Conservation (phyloP, 768 basidiomycete genomes). For the Russula ochroleuca region DNA sequence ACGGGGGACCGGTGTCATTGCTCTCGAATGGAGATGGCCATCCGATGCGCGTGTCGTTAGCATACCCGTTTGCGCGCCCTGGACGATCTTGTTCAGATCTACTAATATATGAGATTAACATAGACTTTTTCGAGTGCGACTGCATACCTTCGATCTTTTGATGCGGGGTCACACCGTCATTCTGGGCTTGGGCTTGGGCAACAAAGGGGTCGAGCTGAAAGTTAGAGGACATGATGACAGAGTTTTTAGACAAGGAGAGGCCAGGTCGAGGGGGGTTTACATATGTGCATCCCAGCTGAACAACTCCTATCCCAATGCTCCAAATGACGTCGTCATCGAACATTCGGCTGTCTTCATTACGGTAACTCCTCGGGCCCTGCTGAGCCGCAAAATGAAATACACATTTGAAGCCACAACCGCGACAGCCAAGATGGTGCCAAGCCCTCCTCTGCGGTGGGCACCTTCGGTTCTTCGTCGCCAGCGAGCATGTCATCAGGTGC, state of each 20-base stretch:
- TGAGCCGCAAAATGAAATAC: no score
- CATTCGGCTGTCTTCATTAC: no score
- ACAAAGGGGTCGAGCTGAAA: conserved; percentile 71
- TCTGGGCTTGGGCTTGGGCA: conserved; percentile 54
- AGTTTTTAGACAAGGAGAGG: not conserved
- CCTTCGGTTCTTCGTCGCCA: no score
- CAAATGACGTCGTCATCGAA: not conserved
- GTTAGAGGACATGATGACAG: conserved; percentile 23
- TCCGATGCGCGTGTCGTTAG: conserved; percentile 65
- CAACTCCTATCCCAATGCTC: not conserved
- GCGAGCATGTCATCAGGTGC: no score
- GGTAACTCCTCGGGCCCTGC: no score
- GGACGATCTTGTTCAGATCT: conserved; percentile 65
- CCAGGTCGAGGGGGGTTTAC: not conserved
- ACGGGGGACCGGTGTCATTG: conserved; percentile 75
- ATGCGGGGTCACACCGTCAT: conserved; percentile 49
- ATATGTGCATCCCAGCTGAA: not conserved
- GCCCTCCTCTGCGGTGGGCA: no score
- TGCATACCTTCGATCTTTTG: conserved; percentile 62
- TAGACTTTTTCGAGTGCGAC: not conserved
- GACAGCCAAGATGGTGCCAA: no score
- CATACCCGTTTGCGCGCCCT: conserved; percentile 65
- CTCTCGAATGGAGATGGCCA: conserved; percentile 72
- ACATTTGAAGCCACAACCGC: no score
- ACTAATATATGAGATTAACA: not conserved